phyloP scores from a whole-genome alignment of 306 rosid genomes.

The Malus fusca region DNA sequence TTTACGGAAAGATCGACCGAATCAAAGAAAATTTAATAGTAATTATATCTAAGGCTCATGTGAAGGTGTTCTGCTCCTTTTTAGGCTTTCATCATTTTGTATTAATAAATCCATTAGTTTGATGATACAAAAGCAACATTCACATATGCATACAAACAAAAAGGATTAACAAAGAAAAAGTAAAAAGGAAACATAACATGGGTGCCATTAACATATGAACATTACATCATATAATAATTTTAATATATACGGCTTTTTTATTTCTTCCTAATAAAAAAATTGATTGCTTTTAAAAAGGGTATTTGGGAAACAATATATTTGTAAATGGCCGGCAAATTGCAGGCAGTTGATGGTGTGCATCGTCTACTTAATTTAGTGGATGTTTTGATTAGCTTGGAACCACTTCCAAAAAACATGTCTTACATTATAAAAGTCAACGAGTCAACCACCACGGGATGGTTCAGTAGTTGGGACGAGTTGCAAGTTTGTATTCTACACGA shows the following conservation, averaged over 20 bases:
- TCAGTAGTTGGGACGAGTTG: no score
- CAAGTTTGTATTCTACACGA: no score
- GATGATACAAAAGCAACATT: not conserved
- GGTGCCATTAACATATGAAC: not conserved
- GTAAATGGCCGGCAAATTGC: slow-evolving; percentile 3
- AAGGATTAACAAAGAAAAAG: not conserved
- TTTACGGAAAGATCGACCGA: no score
- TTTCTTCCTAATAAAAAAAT: not conserved
- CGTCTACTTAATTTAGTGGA: not conserved
- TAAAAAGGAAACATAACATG: not conserved
- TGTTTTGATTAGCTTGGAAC: not conserved
- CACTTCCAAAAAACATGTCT: not conserved
- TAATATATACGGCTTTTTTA: not conserved
- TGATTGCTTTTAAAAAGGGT: not conserved
- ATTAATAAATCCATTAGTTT: not conserved
- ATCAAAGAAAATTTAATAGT: no score
- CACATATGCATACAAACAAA: not conserved
- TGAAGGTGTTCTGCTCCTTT: not conserved
- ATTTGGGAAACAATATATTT: not conserved
- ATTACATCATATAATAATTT: no score
- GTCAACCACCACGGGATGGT: no score
- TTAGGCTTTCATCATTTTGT: not conserved
- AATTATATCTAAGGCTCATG: not conserved
- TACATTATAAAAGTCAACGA: no score
- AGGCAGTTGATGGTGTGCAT: not conserved